Base-by-base conservation (phyloP, 2,329 filamentous ascomycete genomes). In the Paecilomyces niveus region DNA sequence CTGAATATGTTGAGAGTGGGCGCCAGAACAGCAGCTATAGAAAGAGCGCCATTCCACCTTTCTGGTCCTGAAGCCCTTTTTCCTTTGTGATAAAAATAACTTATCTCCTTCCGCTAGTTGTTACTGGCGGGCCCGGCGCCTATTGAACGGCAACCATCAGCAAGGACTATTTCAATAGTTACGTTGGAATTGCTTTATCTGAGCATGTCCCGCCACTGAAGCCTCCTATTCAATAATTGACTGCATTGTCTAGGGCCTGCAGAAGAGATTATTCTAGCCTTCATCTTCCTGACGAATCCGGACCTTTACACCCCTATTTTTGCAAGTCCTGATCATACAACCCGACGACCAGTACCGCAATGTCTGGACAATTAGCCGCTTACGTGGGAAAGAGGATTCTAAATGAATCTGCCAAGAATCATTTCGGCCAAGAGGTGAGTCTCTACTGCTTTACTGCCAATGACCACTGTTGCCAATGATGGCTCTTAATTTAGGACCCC, bases 401-500 rank as follows among this genome's bases (percentile, higher is more conserved):
- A 39, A 75, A 70, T 35, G 72, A 73, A 62, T 69, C 72, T 45
- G 73, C 73, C 8, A 71, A 68, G 45, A 77, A 77, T 61, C 67
- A 70, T 53, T 76, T 76, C 62, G 75, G 75, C 59, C 68, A 72
- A 62, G 75, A 77, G 63, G 75, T 76, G 63, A 65, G 59, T 59
- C 49, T 24, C 13, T 24, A 11, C 11, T 2, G 21, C 26, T 10
- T 22, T 13, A 29, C 35, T 22, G 24, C 29, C 18, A 29, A 32
- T 22, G 7, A 24, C 31, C 5, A 32, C n/a, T 6, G 13, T 21
- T 35, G 22, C 35, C 65, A 60, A 51, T 29, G 18, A 18, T 8
- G 39, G 6, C 39, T 45, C 18, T 54, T 31, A 54, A 55, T 55
- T 10, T 67, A 97, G 90, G 92, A 97, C 71, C 92, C 92, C 5